Base-by-base conservation (phyloP, 306 rosid species). In the Canavalia gladiata region DNA sequence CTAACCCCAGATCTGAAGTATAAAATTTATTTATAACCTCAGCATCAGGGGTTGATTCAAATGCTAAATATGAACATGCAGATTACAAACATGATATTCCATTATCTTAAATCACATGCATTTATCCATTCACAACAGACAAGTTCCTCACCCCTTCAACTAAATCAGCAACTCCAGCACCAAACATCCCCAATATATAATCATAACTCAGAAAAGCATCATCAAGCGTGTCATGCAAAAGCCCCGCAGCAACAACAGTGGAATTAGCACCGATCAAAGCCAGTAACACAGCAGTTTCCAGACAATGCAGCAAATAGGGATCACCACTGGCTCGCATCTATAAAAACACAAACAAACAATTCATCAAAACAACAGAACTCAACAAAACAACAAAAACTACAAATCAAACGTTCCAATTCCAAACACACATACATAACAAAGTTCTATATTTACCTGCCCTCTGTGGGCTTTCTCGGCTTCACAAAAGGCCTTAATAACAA, bases 401-500 rank as follows among this genome's bases (percentile, higher is more conserved):
- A 69, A 81, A 64, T 11, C 52, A 68, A 42, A 49, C 42, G 51
- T 7, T 31, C 1, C 10, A 45, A 69, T 1, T 18, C 5, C 33
- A 30, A 4, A 58, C 30, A 62, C 18, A 77, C 33, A 31, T 5
- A 45, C 59, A 58, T 5, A 57, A 74, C 1, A 3, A 31, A 74
- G 62, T 46, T 69, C 12, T 49, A 34, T 49, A 34, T 64, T 75
- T 81, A 93, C 99, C 97, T 95, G 98, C 81, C 98, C 99, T 84
- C 93, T 86, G 74, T 95, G 99, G 0, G 98, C 99, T 79, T 89
- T 94, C 90, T 95, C 98, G 6, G 98, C 99, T 84, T 95, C 92
- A 54, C 86, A 89, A 80, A 95, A 95, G 28, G 99, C 99, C 89
- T 92, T 93, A 37, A 95, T 82, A 6, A 95, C 97, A 50, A 90